phyloP scores from a whole-genome alignment of 2,329 filamentous ascomycete species.

The Sporothrix dimorphospora region DNA sequence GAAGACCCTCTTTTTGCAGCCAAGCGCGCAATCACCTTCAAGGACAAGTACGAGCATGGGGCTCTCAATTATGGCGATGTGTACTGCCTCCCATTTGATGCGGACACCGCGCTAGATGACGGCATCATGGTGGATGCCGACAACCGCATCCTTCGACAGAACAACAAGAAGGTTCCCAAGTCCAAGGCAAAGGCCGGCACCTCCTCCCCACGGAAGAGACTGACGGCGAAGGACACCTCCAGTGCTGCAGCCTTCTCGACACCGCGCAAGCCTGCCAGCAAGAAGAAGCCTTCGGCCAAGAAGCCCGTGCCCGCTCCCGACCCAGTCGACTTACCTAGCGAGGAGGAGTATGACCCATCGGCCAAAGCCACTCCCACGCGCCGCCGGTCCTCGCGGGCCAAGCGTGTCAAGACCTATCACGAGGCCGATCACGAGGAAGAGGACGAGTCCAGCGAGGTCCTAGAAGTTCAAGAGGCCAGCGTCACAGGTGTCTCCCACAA shows the following conservation, averaged over 20 bases:
- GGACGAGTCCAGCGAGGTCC: background rate
- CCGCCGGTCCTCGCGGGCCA: constrained; percentile 10
- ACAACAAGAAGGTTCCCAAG: constrained; percentile 4
- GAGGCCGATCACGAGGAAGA: constrained; percentile 24
- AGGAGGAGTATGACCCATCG: constrained; percentile 31
- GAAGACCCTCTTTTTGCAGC: background rate
- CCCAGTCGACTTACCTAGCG: constrained; percentile 20
- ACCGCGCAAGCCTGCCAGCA: background rate
- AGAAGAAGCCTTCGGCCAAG: background rate
- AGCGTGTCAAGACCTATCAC: constrained; percentile 4
- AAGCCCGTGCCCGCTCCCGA: background rate
- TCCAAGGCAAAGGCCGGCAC: background rate
- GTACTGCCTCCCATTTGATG: background rate
- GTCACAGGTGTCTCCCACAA: background rate
- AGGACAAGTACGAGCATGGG: background rate
- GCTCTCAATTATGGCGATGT: background rate
- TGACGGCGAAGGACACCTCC: background rate
- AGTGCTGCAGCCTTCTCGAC: background rate
- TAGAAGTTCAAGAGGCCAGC: background rate
- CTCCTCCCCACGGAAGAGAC: background rate
- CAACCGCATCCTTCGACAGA: background rate
- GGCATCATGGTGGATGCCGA: background rate
- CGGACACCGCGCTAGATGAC: background rate
- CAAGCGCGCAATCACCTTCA: constrained; percentile 10
- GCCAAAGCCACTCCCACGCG: background rate